Evolutionary conservation across 768 basidiomycete species (phyloP), one percentile per base, ranked within the genome.

Genomic region (Pulveroboletus sp.): DNA sequence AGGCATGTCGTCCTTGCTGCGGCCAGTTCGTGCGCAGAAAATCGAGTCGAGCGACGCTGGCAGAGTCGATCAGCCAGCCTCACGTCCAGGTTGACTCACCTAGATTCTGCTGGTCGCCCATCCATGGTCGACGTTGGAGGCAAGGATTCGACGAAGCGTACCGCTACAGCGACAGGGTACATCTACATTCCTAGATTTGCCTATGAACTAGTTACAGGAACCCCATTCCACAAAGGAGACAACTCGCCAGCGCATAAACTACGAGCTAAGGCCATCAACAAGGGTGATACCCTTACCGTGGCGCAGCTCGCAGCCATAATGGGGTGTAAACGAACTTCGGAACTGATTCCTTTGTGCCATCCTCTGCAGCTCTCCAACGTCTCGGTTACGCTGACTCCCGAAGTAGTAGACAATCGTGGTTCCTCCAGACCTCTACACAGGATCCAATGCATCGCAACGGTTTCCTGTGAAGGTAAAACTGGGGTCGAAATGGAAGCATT

Each of bases 401-500:
- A 81, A 51, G 51, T 54, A 36, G 44, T 57, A 48, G 54, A 46
- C 15, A 21, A 24, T 32, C 38, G 37, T 24, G 35, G 14, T 33
- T 41, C 55, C 36, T 24, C 36, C 27, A 35, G 33, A 21, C 43
- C 57, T 45, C 70, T 61, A 48, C 76, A 76, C 66, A 79, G 73
- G 58, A 79, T 91, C 44, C 57, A 75, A 28, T 89, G 86, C 57
- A 67, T 70, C 32, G 87, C 84, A 24, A 84, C 80, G 8, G 87
- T 90, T 32, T 73, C 82, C 36, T 88, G 85, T 56, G 79, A 83
- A 65, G 87, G 89, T 13, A 83, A 83, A 65, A 91, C 91, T 13
- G 88, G 93, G 5, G 89, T 93, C 17, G 90, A 93, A 72, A 93
- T 97, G 87, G 94, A 96, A 69, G 93, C 92, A 21, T 65, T 94